phyloP scores from a whole-genome alignment of 129 eudicot genomes.

The carrot (Daucus carota) region DH1_v3.0 NC_030382.2:31747001-31747500 shows the following conservation, averaged over 20 bases:
- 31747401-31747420: conserved; percentile 48
- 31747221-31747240: no score
- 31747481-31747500: no score
- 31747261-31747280: no score
- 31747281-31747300: no score
- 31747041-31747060: conserved; percentile 53
- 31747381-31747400: conserved; percentile 56
- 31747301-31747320: no score
- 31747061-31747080: conserved; percentile 26
- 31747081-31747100: background rate
- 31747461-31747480: conserved; percentile 70
- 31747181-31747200: conserved; percentile 39
- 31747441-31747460: conserved; percentile 44
- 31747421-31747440: conserved; percentile 56
- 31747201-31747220: conserved; percentile 31
- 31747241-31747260: no score
- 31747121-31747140: conserved; percentile 23
- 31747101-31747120: conserved; percentile 11
- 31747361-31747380: conserved; percentile 5
- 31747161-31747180: conserved; percentile 25
- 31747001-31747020: no score
- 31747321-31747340: background rate
- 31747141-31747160: conserved; percentile 26
- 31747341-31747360: background rate
- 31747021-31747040: no score